Evolutionary conservation across 2,329 filamentous ascomycete genomes (phyloP).

Genomic region (Colletotrichum eleusines): DNA sequence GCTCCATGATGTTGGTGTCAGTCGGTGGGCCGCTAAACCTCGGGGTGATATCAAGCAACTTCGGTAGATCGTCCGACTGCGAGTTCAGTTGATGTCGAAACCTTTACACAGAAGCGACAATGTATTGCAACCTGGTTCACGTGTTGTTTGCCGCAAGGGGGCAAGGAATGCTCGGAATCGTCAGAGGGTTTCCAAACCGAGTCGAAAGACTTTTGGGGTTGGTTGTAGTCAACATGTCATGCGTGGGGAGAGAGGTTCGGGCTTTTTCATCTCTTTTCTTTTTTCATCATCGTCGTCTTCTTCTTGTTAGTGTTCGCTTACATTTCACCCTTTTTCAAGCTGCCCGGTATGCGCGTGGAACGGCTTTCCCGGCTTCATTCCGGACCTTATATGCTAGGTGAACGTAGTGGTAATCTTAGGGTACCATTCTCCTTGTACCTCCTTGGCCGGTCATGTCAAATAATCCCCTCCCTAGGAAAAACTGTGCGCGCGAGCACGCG

Average conservation of each 20-base stretch:
- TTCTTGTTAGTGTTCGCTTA: constrained; percentile 1
- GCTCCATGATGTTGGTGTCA: constrained; percentile 2
- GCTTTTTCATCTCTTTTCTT: not conserved
- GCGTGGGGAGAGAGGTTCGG: not conserved
- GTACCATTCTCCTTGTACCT: constrained; percentile 37
- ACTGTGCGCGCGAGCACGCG: not conserved
- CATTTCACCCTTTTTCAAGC: constrained; percentile 19
- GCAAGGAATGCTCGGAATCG: not conserved
- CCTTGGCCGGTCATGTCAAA: constrained; percentile 6
- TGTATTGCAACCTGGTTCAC: not conserved
- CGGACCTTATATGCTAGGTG: constrained; percentile 8
- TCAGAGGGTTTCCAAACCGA: not conserved
- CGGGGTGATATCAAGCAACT: not conserved
- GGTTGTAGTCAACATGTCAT: not conserved
- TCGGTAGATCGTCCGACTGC: not conserved
- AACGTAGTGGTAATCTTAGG: constrained; percentile 30
- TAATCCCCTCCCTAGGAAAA: not conserved
- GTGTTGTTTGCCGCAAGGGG: not conserved
- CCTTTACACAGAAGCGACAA: not conserved
- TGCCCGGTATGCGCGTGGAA: constrained; percentile 1
- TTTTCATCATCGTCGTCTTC: not conserved
- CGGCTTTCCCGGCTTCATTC: constrained; percentile 27
- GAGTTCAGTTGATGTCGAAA: not conserved
- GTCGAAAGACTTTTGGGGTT: not conserved
- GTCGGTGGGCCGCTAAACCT: not conserved